Evolutionary conservation across 2,329 filamentous ascomycete genomes (phyloP).

Genomic region (Claviceps monticola): DNA sequence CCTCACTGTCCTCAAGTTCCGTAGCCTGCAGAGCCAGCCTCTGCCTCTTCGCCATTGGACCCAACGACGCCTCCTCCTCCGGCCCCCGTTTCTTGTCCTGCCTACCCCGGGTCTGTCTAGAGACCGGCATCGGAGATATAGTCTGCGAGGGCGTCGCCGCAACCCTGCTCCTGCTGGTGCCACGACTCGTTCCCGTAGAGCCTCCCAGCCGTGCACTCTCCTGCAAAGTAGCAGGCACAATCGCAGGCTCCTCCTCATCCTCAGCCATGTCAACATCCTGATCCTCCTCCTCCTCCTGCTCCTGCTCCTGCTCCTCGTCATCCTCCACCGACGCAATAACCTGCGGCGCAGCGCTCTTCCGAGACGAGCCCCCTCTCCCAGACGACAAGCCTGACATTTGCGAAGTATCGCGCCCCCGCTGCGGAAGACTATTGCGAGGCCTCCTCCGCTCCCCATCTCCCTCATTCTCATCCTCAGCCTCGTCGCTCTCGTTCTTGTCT

Average conservation of each 20-base stretch:
- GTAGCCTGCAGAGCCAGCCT: conserved; percentile 21
- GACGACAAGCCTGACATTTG: background rate
- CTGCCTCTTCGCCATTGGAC: conserved; percentile 19
- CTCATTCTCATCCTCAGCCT: conserved; percentile 13
- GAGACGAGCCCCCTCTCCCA: conserved; percentile 1
- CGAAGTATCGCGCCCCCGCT: background rate
- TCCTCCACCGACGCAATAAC: conserved; percentile 22
- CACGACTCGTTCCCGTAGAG: conserved; percentile 12
- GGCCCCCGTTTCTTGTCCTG: conserved; percentile 22
- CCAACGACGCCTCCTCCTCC: conserved; percentile 13
- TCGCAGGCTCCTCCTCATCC: background rate
- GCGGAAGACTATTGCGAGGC: background rate
- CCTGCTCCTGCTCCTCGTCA: conserved; percentile 7
- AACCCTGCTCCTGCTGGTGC: conserved; percentile 10
- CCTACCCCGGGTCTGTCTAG: conserved; percentile 9
- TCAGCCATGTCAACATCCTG: conserved; percentile 13
- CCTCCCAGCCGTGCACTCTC: background rate
- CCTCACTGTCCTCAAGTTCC: conserved; percentile 25
- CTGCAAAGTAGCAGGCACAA: background rate
- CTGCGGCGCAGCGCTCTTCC: conserved; percentile 11
- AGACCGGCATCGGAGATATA: conserved; percentile 14
- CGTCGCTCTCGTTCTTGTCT: conserved; percentile 23
- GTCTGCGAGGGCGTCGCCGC: conserved; percentile 16
- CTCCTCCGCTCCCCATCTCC: background rate
- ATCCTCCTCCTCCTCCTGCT: conserved; percentile 7